Percentiles rank a stretch among this genome's conserved stretches.
Evolutionary conservation across 331 rosid genomes (phyloP).

Genomic region (Stylosanthes scabra): DNA sequence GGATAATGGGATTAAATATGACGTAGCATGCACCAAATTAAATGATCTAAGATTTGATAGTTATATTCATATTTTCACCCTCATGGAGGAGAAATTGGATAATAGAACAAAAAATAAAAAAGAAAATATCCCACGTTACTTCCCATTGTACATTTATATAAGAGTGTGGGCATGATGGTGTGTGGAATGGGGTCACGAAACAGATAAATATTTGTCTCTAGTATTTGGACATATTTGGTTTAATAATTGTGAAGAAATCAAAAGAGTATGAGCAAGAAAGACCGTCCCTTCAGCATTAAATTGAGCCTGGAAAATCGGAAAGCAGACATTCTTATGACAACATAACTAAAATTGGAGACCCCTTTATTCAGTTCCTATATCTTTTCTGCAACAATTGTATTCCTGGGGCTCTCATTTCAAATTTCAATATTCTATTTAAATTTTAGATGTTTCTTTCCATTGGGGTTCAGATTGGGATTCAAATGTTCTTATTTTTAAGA

Average conservation of each 20-base stretch:
- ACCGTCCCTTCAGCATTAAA: constrained; percentile 18
- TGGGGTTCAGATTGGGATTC: too few relatives aligned
- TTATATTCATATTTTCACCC: too few relatives aligned
- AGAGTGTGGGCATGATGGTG: too few relatives aligned
- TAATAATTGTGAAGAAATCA: neutral
- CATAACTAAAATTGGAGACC: constrained; percentile 33
- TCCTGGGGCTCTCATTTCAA: neutral
- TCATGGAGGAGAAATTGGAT: too few relatives aligned
- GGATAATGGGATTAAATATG: too few relatives aligned
- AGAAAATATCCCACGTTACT: neutral
- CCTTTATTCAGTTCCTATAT: constrained; percentile 39
- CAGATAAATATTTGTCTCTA: constrained; percentile 26
- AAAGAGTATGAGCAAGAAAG: neutral
- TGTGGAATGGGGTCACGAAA: neutral
- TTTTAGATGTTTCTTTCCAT: too few relatives aligned
- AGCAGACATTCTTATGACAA: constrained; percentile 30
- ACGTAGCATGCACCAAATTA: too few relatives aligned
- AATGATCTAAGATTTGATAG: too few relatives aligned
- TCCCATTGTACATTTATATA: neutral
- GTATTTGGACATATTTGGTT: constrained; percentile 36
- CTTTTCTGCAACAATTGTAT: neutral
- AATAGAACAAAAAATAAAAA: too few relatives aligned
- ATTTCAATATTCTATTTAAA: neutral
- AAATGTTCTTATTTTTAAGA: too few relatives aligned
- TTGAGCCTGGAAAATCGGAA: neutral